phyloP scores from a whole-genome alignment of 1,284 basidiomycete genomes.

The Sporisorium exsertum region DNA sequence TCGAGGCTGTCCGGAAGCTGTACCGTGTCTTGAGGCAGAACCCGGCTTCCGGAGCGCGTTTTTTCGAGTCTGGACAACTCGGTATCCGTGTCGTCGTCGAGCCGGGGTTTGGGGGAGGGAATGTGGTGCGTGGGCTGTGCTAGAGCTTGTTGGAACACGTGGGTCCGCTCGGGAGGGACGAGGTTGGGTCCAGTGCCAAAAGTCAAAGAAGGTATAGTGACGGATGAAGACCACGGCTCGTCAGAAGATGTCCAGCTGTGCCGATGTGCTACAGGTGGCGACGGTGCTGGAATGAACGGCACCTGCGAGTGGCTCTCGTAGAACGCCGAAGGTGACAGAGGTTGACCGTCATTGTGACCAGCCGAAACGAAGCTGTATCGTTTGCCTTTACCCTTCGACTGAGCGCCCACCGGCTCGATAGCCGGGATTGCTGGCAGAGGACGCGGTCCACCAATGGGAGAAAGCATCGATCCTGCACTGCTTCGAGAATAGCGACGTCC shows the following conservation, averaged over 20 bases:
- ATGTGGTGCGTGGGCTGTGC: not conserved
- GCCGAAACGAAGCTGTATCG: not conserved
- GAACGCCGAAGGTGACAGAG: conserved; percentile 26
- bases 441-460: conserved; percentile 1
- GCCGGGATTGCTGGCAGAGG: conserved; percentile 15
- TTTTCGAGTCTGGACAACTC: conserved; percentile 19
- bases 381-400: not conserved
- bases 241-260: conserved; percentile 30
- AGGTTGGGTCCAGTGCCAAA: conserved; percentile 9
- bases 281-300: not conserved
- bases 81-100: conserved; percentile 10
- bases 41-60: conserved; percentile 13
- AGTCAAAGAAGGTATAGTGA: conserved; percentile 2
- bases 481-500: not conserved
- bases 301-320: conserved; percentile 4
- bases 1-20: conserved; percentile 8
- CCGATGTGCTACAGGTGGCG: conserved; percentile 1
- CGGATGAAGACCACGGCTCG: conserved; percentile 13
- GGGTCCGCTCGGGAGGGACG: not conserved
- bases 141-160: not conserved
- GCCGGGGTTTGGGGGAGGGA: not conserved
- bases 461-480: conserved; percentile 2
- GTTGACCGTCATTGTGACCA: not conserved
- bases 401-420: not conserved
- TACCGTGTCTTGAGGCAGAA: not conserved